Percentiles rank a stretch among this genome's conserved stretches.
phyloP scores from a whole-genome alignment of 1,284 basidiomycete genomes.

The Malassezia furfur region DNA sequence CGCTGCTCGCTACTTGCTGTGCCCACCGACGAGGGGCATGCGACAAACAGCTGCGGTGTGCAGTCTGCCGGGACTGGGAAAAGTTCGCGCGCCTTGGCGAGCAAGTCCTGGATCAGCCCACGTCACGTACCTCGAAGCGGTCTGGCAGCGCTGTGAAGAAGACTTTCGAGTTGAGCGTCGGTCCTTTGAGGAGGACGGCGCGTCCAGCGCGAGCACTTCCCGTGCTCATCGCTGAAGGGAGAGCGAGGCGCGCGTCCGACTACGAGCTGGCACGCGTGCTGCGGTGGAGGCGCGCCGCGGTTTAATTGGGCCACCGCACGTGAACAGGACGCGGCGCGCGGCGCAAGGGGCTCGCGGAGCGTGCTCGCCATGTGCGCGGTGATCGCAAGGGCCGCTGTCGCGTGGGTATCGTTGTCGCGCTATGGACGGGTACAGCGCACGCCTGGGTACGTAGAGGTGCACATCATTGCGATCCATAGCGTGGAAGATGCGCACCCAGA shows the following conservation, averaged over 20 bases:
- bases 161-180: conserved; percentile 33
- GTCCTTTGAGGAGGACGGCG: conserved; percentile 40
- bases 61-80: conserved; percentile 37
- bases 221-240: conserved; percentile 8
- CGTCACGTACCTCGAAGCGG: conserved; percentile 21
- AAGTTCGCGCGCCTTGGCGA: conserved; percentile 32
- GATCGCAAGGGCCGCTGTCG: too few species aligned
- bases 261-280: not conserved
- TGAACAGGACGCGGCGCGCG: not conserved
- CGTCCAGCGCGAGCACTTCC: not conserved
- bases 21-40: conserved; percentile 21
- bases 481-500: too few species aligned
- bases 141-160: conserved; percentile 36
- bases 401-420: too few species aligned
- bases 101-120: conserved; percentile 17
- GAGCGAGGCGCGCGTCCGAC: not conserved
- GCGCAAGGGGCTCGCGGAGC: not conserved
- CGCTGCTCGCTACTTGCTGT: conserved; percentile 23
- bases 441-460: too few species aligned
- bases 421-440: too few species aligned
- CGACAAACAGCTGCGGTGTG: conserved; percentile 29
- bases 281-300: not conserved
- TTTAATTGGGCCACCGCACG: not conserved
- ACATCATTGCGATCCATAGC: too few species aligned
- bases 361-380: not conserved